Conservation (phyloP, 2,329 filamentous ascomycete genomes). For the Amesomyces nigricolor region DNA sequence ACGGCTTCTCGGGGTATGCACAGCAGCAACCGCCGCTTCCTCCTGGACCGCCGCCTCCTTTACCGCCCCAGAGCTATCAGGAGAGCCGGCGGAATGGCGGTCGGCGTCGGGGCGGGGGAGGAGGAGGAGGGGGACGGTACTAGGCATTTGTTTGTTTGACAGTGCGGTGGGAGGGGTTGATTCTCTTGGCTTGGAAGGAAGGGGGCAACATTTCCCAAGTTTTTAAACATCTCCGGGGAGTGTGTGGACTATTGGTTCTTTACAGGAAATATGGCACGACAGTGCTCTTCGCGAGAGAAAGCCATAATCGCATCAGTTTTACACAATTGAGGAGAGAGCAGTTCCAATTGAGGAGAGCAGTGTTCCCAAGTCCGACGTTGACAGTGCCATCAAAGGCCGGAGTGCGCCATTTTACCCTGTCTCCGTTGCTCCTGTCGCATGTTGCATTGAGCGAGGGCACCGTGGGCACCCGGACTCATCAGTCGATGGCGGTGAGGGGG, state of each 20-base stretch:
- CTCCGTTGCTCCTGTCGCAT: not conserved
- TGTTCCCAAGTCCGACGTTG: not conserved
- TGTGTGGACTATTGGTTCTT: not conserved
- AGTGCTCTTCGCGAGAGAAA: not conserved
- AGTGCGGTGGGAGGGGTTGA: not conserved
- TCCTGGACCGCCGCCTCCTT: conserved; percentile 20
- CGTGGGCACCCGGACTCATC: not conserved
- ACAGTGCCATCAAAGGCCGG: not conserved
- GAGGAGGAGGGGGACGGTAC: not conserved
- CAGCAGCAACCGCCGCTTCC: conserved; percentile 18
- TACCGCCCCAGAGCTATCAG: conserved; percentile 7
- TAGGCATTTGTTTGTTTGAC: not conserved
- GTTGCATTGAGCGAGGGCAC: conserved; percentile 7
- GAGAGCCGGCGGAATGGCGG: conserved; percentile 5
- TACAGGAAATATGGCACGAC: not conserved
- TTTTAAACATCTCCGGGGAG: not conserved
- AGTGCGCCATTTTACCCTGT: conserved; percentile 1
- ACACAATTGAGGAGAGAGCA: not conserved
- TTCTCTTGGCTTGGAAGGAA: not conserved
- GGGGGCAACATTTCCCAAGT: not conserved
- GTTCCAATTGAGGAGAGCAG: too few relatives aligned
- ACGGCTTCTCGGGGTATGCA: not conserved
- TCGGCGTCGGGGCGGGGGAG: conserved; percentile 7
- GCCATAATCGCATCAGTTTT: not conserved
- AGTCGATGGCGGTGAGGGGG: conserved; percentile 13